Conservation (phyloP, 2,329 filamentous ascomycete species). For the Penicillium thymicola region DNA sequence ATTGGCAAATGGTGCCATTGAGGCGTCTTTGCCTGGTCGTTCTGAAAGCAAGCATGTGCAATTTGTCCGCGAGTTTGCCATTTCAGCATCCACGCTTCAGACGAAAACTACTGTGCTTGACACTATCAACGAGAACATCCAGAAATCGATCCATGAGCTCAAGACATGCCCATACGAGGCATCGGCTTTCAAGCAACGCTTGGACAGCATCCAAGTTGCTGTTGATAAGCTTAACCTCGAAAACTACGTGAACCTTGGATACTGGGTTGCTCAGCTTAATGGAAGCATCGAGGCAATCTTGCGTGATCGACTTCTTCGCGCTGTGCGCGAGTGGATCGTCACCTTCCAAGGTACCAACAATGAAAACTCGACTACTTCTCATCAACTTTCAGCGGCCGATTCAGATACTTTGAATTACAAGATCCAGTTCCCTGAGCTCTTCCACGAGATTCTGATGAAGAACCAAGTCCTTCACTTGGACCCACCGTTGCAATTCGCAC, state of each 20-base stretch:
- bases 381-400: slow-evolving; percentile 23
- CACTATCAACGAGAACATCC: slow-evolving; percentile 74
- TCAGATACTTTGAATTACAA: slow-evolving; percentile 32
- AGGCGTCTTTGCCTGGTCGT: slow-evolving; percentile 55
- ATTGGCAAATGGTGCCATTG: slow-evolving; percentile 57
- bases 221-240: slow-evolving; percentile 97
- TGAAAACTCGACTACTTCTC: slow-evolving; percentile 24
- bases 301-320: slow-evolving; percentile 75
- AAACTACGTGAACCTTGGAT: slow-evolving; percentile 87
- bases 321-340: slow-evolving; percentile 81
- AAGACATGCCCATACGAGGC: slow-evolving; percentile 79
- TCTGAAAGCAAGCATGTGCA: slow-evolving; percentile 91
- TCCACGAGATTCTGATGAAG: slow-evolving; percentile 94
- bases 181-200: slow-evolving; percentile 71
- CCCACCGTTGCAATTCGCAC: slow-evolving; percentile 84
- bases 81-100: slow-evolving; percentile 82
- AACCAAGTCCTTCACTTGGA: slow-evolving; percentile 98
- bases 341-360: slow-evolving; percentile 66
- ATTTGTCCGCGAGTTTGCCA: slow-evolving; percentile 91
- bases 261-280: slow-evolving; percentile 88
- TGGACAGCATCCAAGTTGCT: slow-evolving; percentile 83
- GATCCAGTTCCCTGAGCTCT: slow-evolving; percentile 52
- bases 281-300: slow-evolving; percentile 76
- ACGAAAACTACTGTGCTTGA: slow-evolving; percentile 76
- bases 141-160: slow-evolving; percentile 79